Conservation (phyloP, 306 rosid genomes). For the Begonia peltatifolia region DNA sequence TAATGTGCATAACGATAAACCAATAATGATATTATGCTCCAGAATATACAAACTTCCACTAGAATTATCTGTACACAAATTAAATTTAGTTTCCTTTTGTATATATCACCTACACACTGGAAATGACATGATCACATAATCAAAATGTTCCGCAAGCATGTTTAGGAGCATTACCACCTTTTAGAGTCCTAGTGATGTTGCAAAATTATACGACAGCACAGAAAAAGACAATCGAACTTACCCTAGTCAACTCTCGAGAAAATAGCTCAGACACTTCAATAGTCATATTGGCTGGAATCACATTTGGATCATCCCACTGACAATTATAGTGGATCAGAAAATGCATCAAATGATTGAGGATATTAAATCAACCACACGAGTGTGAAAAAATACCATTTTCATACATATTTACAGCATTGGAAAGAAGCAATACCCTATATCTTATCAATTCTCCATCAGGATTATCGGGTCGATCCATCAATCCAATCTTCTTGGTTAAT, state of each 20-base stretch:
- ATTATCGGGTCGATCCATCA: conserved; percentile 59
- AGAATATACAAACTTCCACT: no score
- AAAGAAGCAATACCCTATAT: conserved; percentile 52
- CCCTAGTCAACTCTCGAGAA: conserved; percentile 92
- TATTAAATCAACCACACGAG: not conserved
- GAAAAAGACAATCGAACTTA: conserved; percentile 22
- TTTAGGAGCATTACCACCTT: not conserved
- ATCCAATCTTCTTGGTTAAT: conserved; percentile 65
- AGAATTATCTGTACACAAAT: no score
- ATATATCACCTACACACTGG: no score
- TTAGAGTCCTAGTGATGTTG: conserved; percentile 1
- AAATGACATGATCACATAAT: no score
- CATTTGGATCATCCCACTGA: conserved; percentile 95
- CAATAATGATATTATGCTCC: no score
- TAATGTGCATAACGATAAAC: no score
- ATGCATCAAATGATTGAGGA: conserved; percentile 10
- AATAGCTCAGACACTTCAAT: conserved; percentile 87
- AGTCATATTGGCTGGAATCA: conserved; percentile 75
- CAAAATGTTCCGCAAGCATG: not conserved
- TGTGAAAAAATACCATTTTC: no score
- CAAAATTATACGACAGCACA: conserved; percentile 8
- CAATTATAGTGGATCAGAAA: conserved; percentile 10
- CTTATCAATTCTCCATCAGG: conserved; percentile 85
- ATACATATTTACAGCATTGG: conserved; percentile 5
- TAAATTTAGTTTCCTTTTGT: no score